Evolutionary conservation across 2,329 filamentous ascomycete species (phyloP), one percentile per base, ranked within the genome.

Genomic region (Diaporthe australafricana): DNA sequence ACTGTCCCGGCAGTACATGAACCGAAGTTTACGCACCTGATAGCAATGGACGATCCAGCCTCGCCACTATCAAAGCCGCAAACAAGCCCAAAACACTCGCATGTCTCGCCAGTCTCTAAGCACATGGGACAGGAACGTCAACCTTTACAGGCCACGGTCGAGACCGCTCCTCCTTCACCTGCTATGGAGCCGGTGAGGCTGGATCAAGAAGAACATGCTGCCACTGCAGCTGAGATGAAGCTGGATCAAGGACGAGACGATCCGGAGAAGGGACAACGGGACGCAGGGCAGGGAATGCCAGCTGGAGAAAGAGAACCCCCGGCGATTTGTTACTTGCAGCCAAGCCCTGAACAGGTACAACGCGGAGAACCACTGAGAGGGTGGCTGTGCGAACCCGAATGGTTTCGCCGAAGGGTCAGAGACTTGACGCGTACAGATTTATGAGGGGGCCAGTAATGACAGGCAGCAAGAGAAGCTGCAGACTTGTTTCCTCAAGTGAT

Each of bases 341-440:
- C 42, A 17, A 32, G 27, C 1, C 60, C 60, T 48, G 60, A 4
- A 35, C 60, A 63, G 42, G 5, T 63, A 35, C 27, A 12, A 6
- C 27, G 60, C 42, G 60, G 60, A 12, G 27, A 35, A 42, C 60
- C 60, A 30, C 1, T 63, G 27, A 48, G 17, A 17, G 60, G 60
- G 4, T 63, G 60, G 60, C 12, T 63, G 12, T 63, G 60, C 30
- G 60, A 63, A 20, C 42, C 60, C 3, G 42, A 17, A n/a, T 63
- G 60, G 60, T 3, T 63, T 22, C 60, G 60, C 20, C 42, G 27
- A 3, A 48, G 42, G 42, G 1, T 63, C 27, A 38, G 27, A 40
- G 27, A 48, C 7, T 63, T 63, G 0, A 25, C 35, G 2, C 27
- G 8, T 25, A 27, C 27, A 1, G 25, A 48, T 7, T 12, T 5